These are phyloP conservation scores for Geotrichum klebahnii DNA, from an alignment of 1,139 yeast species.

Conservation along the genomic window DNA sequence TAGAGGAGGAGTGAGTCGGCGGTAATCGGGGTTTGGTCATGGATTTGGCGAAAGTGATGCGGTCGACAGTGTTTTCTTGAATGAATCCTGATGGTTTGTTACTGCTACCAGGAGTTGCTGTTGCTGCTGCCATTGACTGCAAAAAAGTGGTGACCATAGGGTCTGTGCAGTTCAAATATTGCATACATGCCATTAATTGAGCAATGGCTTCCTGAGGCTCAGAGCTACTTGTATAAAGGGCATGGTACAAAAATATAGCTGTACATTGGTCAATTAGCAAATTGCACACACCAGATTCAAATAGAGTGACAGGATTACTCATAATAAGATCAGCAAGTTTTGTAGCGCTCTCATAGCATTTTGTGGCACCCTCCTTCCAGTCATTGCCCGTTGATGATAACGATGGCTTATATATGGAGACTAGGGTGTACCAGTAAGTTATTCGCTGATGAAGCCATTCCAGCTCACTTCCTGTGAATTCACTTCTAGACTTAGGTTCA, in stretches of 20 bases:
- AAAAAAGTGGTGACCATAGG: background rate
- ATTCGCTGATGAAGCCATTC: constrained; percentile 22
- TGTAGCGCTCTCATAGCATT: background rate
- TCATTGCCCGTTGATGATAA: constrained; percentile 1
- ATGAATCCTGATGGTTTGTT: background rate
- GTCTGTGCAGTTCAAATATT: background rate
- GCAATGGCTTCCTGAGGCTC: background rate
- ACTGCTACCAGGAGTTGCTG: constrained; percentile 1
- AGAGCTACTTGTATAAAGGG: too few species aligned
- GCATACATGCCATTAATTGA: background rate
- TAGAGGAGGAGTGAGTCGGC: background rate
- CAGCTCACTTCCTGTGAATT: background rate
- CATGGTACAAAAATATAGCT: background rate
- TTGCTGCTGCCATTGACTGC: too few species aligned
- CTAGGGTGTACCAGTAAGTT: constrained; percentile 5
- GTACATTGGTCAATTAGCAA: constrained; percentile 3
- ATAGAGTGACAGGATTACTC: too few species aligned
- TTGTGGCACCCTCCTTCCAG: background rate
- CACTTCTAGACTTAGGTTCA: background rate
- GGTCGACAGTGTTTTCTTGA: background rate
- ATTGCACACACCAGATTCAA: background rate
- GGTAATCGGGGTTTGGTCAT: background rate
- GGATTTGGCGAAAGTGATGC: background rate
- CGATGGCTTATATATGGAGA: background rate
- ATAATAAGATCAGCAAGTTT: background rate